Evolutionary conservation across 2,329 filamentous ascomycete species (phyloP), one percentile per base, ranked within the genome.

Genomic region (Pyricularia pennisetigena): DNA sequence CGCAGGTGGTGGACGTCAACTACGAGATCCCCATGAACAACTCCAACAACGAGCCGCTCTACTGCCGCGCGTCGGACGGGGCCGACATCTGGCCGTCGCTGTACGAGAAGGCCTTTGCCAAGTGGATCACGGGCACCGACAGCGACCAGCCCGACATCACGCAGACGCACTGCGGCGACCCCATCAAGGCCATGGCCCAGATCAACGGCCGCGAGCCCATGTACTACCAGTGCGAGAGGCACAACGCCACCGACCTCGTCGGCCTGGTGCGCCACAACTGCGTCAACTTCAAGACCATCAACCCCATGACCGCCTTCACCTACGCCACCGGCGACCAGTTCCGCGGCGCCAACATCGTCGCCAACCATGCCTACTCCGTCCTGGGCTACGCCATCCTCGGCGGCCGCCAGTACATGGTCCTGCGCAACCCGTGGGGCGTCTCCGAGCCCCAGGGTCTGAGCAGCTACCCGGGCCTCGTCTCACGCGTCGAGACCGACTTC

Each of bases 101-200:
- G 63, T 82, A 82, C 73, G 80, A 82, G 75, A 82, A 82, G 77
- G 80, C 80, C 16, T 82, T 82, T 68, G 75, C 80, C 71, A 80
- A 80, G 74, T 82, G 80, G 80, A 75, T 81, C 70, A 76, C 74
- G 12, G 70, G 71, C 24, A 64, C 59, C 63, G 71, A 72, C 64
- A 72, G 72, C 0, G 73, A 78, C 70, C 76, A 76, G 68, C 77
- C 80, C 20, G 79, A 82, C 71, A 76, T 81, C 71, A 81, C 79
- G 26, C 75, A 78, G 72, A 76, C 74, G 5, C 74, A 76, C 74
- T 74, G 75, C 69, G 80, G 80, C 70, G 79, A 81, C 72, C 79
- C 79, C 14, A 72, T 81, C 73, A 81, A 81, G 74, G 78, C 78
- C 66, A 80, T 81, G 79, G 79, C 78, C 4, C 79, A 81, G 74